Percentiles rank a stretch among this genome's conserved stretches.
Conservation (phyloP, 805 yeast genomes). For the Metschnikowia gruessii region DNA sequence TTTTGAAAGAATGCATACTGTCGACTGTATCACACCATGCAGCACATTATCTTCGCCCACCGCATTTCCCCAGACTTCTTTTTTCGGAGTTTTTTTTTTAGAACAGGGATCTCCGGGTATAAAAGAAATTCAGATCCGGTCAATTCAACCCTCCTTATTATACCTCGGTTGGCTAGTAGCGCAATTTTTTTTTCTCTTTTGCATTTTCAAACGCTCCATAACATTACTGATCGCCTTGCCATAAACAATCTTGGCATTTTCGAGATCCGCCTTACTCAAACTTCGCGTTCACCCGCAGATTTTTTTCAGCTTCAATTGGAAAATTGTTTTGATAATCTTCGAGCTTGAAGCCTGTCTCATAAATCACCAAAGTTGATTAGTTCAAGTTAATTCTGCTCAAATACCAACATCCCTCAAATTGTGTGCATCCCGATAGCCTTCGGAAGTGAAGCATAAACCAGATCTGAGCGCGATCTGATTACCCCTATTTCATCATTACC, state of each 20-base stretch:
- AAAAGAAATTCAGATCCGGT: slow-evolving; percentile 9
- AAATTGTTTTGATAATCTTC: background rate
- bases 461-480: too few relatives aligned
- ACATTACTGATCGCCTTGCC: background rate
- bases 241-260: background rate
- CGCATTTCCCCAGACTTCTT: slow-evolving; percentile 15
- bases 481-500: too few relatives aligned
- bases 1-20: background rate
- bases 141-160: background rate
- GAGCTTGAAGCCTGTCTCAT: background rate
- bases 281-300: slow-evolving; percentile 9
- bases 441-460: too few relatives aligned
- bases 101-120: slow-evolving; percentile 2
- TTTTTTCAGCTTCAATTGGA: background rate
- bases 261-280: background rate
- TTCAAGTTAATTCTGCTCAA: background rate
- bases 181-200: background rate
- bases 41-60: slow-evolving; percentile 5
- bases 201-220: background rate
- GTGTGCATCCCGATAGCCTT: too few relatives aligned
- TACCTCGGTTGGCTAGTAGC: too few relatives aligned
- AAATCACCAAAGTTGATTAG: background rate
- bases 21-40: background rate
- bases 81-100: slow-evolving; percentile 4
- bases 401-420: background rate